Evolutionary conservation across 1,284 basidiomycete species (phyloP).

Genomic region (Xerocomus nothofagi): DNA sequence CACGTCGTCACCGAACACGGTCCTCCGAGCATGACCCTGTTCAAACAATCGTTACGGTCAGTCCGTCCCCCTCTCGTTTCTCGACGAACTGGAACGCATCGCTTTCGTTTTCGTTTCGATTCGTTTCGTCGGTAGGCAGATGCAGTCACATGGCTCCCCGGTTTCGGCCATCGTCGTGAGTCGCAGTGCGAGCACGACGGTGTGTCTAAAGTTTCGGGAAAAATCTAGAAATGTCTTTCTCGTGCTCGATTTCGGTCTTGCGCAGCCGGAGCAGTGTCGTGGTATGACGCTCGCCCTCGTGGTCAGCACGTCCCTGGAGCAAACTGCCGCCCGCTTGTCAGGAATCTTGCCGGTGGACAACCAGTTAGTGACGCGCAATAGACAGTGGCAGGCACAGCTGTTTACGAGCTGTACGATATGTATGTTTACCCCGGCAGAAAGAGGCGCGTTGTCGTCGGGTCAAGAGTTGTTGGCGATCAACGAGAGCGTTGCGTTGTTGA

Average conservation of each 20-base stretch:
- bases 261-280: background rate
- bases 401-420: constrained; percentile 56
- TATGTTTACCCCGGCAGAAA: constrained; percentile 40
- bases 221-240: constrained; percentile 23
- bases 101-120: background rate
- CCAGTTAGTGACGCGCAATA: constrained; percentile 40
- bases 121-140: constrained; percentile 25
- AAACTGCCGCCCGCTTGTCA: constrained; percentile 45
- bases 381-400: constrained; percentile 63
- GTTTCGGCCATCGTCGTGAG: constrained; percentile 23
- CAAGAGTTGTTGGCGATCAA: constrained; percentile 10
- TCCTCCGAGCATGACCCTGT: constrained; percentile 23
- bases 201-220: constrained; percentile 24
- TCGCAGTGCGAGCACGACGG: constrained; percentile 17
- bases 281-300: constrained; percentile 13
- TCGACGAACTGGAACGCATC: background rate
- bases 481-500: constrained; percentile 21
- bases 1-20: constrained; percentile 21
- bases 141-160: constrained; percentile 20
- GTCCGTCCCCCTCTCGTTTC: background rate
- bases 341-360: constrained; percentile 50
- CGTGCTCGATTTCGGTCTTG: constrained; percentile 18
- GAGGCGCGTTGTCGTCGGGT: background rate
- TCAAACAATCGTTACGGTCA: constrained; percentile 29
- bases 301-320: constrained; percentile 38